Percentiles rank a stretch among this genome's conserved stretches.
Conservation (phyloP, 768 basidiomycete species). For the Cystobasidium onofrii region DNA sequence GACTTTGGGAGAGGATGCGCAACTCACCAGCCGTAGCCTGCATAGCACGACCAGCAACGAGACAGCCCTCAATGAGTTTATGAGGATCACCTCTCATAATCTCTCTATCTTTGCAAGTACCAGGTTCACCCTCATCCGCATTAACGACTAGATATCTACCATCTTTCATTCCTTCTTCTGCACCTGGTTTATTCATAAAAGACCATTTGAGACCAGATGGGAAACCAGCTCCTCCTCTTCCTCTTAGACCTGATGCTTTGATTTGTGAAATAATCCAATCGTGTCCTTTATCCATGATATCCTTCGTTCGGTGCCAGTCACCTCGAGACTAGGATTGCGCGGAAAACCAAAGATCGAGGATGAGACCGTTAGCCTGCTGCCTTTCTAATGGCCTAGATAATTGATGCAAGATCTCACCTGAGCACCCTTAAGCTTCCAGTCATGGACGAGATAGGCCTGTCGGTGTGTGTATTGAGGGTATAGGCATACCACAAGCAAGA, state of each 20-base stretch:
- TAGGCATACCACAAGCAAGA: no score
- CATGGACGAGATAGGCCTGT: slow-evolving; percentile 66
- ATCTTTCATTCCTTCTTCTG: slow-evolving; percentile 62
- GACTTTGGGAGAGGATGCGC: background rate
- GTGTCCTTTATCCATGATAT: slow-evolving; percentile 89
- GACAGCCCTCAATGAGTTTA: slow-evolving; percentile 94
- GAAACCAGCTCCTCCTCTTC: slow-evolving; percentile 93
- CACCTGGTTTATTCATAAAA: slow-evolving; percentile 99
- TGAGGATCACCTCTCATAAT: slow-evolving; percentile 96
- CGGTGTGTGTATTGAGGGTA: no score
- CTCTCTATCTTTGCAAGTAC: slow-evolving; percentile 98
- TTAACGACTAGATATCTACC: slow-evolving; percentile 96
- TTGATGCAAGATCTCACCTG: slow-evolving; percentile 63
- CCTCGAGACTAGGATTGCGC: slow-evolving; percentile 61
- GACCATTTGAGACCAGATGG: slow-evolving; percentile 90
- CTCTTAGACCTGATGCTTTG: slow-evolving; percentile 90
- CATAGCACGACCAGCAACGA: slow-evolving; percentile 93
- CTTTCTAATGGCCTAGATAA: no score
- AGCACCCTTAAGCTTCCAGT: slow-evolving; percentile 88
- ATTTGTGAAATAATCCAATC: slow-evolving; percentile 93
- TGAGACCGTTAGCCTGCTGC: background rate
- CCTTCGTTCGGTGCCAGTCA: slow-evolving; percentile 98
- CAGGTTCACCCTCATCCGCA: slow-evolving; percentile 96
- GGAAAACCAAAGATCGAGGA: background rate
- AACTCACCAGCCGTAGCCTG: slow-evolving; percentile 69